Conservation (phyloP, 1,139 yeast genomes). For the Wickerhamomyces sp. region DNA sequence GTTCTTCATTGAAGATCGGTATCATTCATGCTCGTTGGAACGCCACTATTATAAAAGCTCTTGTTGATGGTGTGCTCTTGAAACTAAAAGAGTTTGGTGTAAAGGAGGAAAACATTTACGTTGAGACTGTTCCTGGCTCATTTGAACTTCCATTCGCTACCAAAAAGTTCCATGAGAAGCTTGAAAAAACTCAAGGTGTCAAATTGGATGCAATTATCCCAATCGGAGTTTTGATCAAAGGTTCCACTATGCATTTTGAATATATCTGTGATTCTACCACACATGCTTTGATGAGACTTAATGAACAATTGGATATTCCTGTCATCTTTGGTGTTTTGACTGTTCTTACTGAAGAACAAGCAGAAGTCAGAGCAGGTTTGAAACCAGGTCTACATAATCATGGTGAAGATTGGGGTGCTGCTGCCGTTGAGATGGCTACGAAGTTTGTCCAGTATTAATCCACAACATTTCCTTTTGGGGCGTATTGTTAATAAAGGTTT, state of each 20-base stretch:
- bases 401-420: conserved; percentile 98
- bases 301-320: conserved; percentile 66
- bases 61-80: conserved; percentile 71
- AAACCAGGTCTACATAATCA: conserved; percentile 84
- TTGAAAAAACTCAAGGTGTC: conserved; percentile 36
- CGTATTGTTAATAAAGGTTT: background rate
- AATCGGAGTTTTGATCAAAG: conserved; percentile 92
- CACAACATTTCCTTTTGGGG: background rate
- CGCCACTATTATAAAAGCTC: conserved; percentile 63
- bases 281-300: conserved; percentile 78
- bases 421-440: conserved; percentile 93
- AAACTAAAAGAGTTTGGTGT: conserved; percentile 66
- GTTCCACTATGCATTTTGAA: conserved; percentile 97
- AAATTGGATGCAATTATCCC: conserved; percentile 85
- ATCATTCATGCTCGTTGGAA: conserved; percentile 98
- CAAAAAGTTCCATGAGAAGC: conserved; percentile 41
- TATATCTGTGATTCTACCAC: conserved; percentile 91
- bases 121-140: conserved; percentile 91
- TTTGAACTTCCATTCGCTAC: conserved; percentile 89
- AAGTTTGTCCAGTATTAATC: conserved; percentile 31
- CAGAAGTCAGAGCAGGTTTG: conserved; percentile 89
- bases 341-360: conserved; percentile 91
- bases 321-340: conserved; percentile 91
- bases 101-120: conserved; percentile 62
- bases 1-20: conserved; percentile 66